Evolutionary conservation across 1,139 yeast genomes (phyloP).

Genomic region (Lodderomyces jiufengensis): DNA sequence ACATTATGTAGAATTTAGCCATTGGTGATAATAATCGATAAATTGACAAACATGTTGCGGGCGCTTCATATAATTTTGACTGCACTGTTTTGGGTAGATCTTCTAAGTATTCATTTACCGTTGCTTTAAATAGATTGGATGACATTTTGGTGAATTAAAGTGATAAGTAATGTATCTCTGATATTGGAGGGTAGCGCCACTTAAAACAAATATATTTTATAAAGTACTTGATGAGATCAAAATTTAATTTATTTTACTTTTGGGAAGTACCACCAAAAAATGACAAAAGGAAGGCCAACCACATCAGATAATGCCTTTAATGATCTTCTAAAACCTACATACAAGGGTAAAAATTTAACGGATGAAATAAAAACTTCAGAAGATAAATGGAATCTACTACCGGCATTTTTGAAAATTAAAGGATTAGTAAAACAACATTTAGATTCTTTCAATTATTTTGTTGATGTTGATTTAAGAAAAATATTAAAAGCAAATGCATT

Average conservation of each 20-base stretch:
- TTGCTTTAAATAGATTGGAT: constrained; percentile 56
- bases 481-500: constrained; percentile 87
- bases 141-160: constrained; percentile 20
- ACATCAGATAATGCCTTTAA: constrained; percentile 60
- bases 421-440: constrained; percentile 96
- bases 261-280: neutral
- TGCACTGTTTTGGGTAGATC: constrained; percentile 84
- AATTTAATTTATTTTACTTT: neutral
- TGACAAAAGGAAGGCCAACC: constrained; percentile 7
- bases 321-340: constrained; percentile 73
- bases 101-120: constrained; percentile 87
- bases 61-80: constrained; percentile 67
- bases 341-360: constrained; percentile 79
- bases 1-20: constrained; percentile 85
- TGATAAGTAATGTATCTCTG: neutral
- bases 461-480: constrained; percentile 87
- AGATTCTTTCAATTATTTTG: constrained; percentile 94
- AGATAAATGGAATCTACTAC: constrained; percentile 94
- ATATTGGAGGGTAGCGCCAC: constrained; percentile 2
- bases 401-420: constrained; percentile 92
- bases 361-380: constrained; percentile 87
- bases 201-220: neutral
- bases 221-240: constrained; percentile 10
- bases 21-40: constrained; percentile 82
- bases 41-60: constrained; percentile 92